Base-by-base conservation (phyloP, 371 early-diverging fungal genomes). In the Actinomortierella ambigua region DNA sequence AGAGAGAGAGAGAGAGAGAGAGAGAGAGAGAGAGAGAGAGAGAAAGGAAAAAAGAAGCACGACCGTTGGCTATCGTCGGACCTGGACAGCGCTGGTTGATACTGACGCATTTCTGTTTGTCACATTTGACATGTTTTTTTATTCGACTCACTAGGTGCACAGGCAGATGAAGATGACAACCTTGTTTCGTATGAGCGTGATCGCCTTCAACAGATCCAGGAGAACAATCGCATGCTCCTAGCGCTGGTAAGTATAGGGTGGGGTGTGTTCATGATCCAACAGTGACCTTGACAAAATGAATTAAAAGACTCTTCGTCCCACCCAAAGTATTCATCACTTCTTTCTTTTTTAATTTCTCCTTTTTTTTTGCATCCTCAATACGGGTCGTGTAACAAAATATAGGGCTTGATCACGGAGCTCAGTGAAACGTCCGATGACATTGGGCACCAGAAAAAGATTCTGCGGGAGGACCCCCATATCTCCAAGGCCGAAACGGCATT, bases 401-500 rank as follows among this genome's bases (percentile, higher is more conserved):
- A 87, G 81, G 94, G 94, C 0, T 70, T 94, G 27, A 86, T 90
- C 4, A 91, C 93, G 2, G 94, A 93, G 44, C 64, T 94, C 26
- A 86, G 89, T 63, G 92, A 92, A 55, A 85, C 89, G 22, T 84
- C 89, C 2, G 87, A 88, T 40, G 93, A 93, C 68, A 77, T 85
- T 18, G 81, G 87, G 4, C 90, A 93, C 63, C 85, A 87, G 56
- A 86, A 82, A 22, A 86, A 83, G 23, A 82, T 93, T 78, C 75
- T 86, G 59, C 68, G 61, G 7, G 81, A 80, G 60, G 29, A 59
- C 14, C 63, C 77, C 63, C 57, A 0, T 46, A 61, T n/a, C 57
- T 64, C 5, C 50, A 56, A 18, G 13, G 79, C 82, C n/a, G 81
- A 79, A 14, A 69, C 88, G 29, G 77, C 80, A 0, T 75, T 93